phyloP scores from a whole-genome alignment of 768 basidiomycete genomes.

The Lactifluus volemus region DNA sequence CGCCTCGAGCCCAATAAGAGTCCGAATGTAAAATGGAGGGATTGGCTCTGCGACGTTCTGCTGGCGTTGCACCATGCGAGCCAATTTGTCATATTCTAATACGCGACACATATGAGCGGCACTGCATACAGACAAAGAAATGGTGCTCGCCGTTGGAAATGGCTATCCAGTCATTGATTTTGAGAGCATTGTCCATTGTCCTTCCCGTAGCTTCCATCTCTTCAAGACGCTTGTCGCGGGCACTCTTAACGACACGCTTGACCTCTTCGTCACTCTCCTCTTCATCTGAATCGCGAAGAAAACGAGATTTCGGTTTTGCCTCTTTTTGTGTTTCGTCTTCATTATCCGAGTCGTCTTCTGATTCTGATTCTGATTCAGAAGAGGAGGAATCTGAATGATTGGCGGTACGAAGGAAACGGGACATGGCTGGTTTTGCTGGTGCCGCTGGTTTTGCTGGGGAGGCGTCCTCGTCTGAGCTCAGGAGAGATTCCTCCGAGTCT shows the following conservation, averaged over 20 bases:
- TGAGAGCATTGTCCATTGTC: conserved; percentile 87
- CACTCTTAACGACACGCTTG: conserved; percentile 68
- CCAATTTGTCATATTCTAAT: conserved; percentile 92
- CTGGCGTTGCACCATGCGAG: conserved; percentile 82
- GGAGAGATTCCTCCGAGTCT: conserved; percentile 56
- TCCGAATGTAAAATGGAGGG: conserved; percentile 78
- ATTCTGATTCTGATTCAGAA: conserved; percentile 36
- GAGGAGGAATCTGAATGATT: conserved; percentile 46
- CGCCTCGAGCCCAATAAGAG: conserved; percentile 63
- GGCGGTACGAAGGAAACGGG: conserved; percentile 64
- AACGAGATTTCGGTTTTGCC: conserved; percentile 34
- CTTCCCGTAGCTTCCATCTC: conserved; percentile 94
- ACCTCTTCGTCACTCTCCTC: conserved; percentile 62
- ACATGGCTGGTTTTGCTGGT: conserved; percentile 56
- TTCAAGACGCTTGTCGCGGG: conserved; percentile 83
- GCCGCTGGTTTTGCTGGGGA: conserved; percentile 36
- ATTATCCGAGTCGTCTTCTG: conserved; percentile 38
- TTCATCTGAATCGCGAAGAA: conserved; percentile 39
- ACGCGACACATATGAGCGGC: conserved; percentile 1
- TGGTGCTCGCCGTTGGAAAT: conserved; percentile 69
- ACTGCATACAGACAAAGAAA: background rate
- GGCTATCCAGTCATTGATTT: conserved; percentile 94
- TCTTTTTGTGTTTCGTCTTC: conserved; percentile 30
- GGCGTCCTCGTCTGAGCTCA: conserved; percentile 65
- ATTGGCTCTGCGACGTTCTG: conserved; percentile 79